Evolutionary conservation across 306 rosid genomes (phyloP), one percentile per base, ranked within the genome.

Genomic region (Rosa rugosa): DNA sequence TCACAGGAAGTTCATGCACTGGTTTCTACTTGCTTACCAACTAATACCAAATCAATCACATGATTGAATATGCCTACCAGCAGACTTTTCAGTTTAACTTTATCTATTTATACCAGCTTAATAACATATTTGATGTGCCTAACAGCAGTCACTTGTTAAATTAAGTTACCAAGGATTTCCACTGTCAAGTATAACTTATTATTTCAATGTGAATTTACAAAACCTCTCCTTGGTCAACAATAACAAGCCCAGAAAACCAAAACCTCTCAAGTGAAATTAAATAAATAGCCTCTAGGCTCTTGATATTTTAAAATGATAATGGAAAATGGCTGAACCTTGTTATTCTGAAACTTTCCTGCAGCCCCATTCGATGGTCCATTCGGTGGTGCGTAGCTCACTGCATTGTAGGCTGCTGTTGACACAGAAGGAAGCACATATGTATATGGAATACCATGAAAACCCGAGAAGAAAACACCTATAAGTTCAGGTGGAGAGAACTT

Each of bases 281-380:
- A 71, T 73, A 22, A 66, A 4, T 71, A 22, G 38, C 34, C 47
- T 65, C 25, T 67, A 45, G n/a, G 54, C 18, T n/a, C 67, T 22
- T 56, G 47, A 45, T 69, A 80, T 79, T 65, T 62, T 60, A 78
- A 70, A 71, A 83, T 78, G 71, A 72, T 79, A 65, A 73, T 68
- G 87, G 80, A 64, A 41, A 46, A 38, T 73, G 77, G 68, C 77
- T 74, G 74, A 88, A 95, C 99, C 99, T 96, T 96, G 84, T 79
- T 84, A 72, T 89, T 89, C 86, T 75, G 96, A 75, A 89, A 85
- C 92, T 90, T 93, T 73, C 86, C 94, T 73, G 91, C 96, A 83
- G 80, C 87, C 62, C 93, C 97, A 81, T 95, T 91, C 69, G 91
- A 57, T 63, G 79, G 71, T 64, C 69, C 69, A 64, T 64, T 34